Base-by-base conservation (phyloP, 345 rosid species). In the Geranium rotundifolium region DNA sequence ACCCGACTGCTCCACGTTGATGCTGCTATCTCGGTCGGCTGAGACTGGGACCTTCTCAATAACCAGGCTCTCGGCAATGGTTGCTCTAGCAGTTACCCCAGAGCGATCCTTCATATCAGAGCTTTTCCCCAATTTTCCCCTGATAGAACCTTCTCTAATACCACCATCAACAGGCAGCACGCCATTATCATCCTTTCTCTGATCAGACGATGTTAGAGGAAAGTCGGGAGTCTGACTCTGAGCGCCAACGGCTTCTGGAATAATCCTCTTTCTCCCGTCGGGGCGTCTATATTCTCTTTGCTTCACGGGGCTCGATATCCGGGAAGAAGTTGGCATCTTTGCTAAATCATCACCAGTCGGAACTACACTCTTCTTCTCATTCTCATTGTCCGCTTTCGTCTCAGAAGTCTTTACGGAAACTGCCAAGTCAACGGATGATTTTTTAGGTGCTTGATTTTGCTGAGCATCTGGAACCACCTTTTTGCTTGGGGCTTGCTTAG, bases 241-340 rank as follows among this genome's bases (percentile, higher is more conserved):
- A 60, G 62, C 60, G 27, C 71, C 69, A 1, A 93, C 90, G 4
- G 99, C 92, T 84, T 93, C 99, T 41, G 99, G 97, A 74, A 93
- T 93, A 62, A 93, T 93, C 81, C 99, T 79, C 81, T 90, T 93
- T 78, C 97, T 85, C 17, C 99, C 99, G 72, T 95, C 97, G 72
- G 99, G 87, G 27, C 97, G 87, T 68, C 96, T 77, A 56, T 95
- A 90, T 73, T 90, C 97, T 78, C 84, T 85, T 65, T 95, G 96
- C 74, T 85, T 93, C 66, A 93, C 97, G 54, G 95, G 96, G 77
- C 85, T 88, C 34, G 90, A 82, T 64, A 79, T 76, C 66, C 69
- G 78, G 65, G 79, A 72, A 61, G 85, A 75, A 56, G 67, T 66
- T 5, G 82, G 69, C 1, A 59, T 74, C 77, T 88, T 90, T 77